Conservation (phyloP, 768 basidiomycete species). For the Phanerochaete carnosa region DNA sequence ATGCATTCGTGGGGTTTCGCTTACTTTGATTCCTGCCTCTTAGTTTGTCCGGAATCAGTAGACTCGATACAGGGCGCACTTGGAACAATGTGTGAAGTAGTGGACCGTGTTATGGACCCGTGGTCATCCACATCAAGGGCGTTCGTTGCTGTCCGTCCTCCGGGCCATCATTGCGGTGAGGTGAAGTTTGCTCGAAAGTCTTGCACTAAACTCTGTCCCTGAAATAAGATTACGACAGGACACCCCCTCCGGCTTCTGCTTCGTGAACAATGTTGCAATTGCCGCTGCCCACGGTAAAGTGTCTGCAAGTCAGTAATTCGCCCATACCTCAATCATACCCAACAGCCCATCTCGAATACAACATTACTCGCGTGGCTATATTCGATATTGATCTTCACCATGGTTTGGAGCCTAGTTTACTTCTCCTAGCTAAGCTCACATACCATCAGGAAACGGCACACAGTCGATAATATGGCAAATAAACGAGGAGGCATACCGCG, state of each 20-base stretch:
- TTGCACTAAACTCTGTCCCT: neutral
- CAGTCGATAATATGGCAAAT: constrained; percentile 90
- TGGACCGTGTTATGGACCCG: constrained; percentile 56
- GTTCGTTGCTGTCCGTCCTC: constrained; percentile 85
- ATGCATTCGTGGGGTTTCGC: neutral
- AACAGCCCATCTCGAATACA: constrained; percentile 79
- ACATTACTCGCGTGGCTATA: constrained; percentile 75
- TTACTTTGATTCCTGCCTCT: neutral
- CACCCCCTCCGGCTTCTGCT: constrained; percentile 90
- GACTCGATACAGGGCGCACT: constrained; percentile 79
- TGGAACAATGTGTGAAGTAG: constrained; percentile 84
- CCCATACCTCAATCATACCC: neutral
- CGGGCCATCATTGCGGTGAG: constrained; percentile 94
- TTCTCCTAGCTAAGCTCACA: neutral
- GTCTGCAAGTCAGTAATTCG: neutral
- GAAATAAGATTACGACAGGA: constrained; percentile 31
- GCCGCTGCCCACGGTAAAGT: constrained; percentile 83
- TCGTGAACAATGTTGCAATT: constrained; percentile 90
- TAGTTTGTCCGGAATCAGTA: constrained; percentile 78
- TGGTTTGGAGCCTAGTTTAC: constrained; percentile 39
- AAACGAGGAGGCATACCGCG: constrained; percentile 81
- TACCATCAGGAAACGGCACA: constrained; percentile 88
- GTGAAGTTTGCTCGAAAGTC: constrained; percentile 3
- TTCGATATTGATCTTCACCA: constrained; percentile 94
- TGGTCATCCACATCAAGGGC: constrained; percentile 33